phyloP scores from a whole-genome alignment of 2,329 filamentous ascomycete genomes.

The Arthrobotrys conoides region DNA sequence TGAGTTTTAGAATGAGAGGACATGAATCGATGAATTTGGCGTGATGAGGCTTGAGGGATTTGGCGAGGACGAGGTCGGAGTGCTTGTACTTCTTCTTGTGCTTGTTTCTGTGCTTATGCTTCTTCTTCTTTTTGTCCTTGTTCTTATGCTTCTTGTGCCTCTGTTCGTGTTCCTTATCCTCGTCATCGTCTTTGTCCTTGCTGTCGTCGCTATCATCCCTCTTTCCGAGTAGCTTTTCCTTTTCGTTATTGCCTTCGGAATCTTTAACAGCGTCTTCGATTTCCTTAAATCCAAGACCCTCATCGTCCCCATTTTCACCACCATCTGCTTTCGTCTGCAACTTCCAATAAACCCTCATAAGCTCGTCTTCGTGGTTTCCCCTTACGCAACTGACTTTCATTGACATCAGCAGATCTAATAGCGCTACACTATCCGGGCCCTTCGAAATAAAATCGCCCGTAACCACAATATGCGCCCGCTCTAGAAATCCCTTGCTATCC shows the following conservation, averaged over 20 bases:
- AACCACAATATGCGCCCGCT: slow-evolving; percentile 79
- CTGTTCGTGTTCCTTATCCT: slow-evolving; percentile 38
- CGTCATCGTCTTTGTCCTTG: slow-evolving; percentile 45
- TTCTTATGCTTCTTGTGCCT: slow-evolving; percentile 42
- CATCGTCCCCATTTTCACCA: slow-evolving; percentile 1
- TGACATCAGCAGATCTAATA: slow-evolving; percentile 81
- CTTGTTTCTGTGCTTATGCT: slow-evolving; percentile 58
- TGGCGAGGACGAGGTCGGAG: slow-evolving; percentile 70
- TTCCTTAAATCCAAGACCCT: background rate
- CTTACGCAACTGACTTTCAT: slow-evolving; percentile 84
- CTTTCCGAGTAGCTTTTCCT: slow-evolving; percentile 63
- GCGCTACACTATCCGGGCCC: slow-evolving; percentile 84
- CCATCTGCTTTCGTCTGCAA: slow-evolving; percentile 36
- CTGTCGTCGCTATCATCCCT: slow-evolving; percentile 66
- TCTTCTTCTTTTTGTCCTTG: slow-evolving; percentile 45
- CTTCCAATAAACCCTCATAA: slow-evolving; percentile 76
- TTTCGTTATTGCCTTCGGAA: slow-evolving; percentile 50
- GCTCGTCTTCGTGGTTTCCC: slow-evolving; percentile 91
- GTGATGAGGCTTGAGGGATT: slow-evolving; percentile 74
- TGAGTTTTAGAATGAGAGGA: slow-evolving; percentile 83
- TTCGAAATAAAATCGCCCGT: slow-evolving; percentile 87
- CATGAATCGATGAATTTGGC: slow-evolving; percentile 78
- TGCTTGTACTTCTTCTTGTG: slow-evolving; percentile 67
- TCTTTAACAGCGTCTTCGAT: slow-evolving; percentile 63
- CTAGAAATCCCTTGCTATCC: slow-evolving; percentile 39